Percentiles rank a stretch among this genome's conserved stretches.
phyloP scores from a whole-genome alignment of 2,329 filamentous ascomycete genomes.

The Chaetomium globosum region DNA sequence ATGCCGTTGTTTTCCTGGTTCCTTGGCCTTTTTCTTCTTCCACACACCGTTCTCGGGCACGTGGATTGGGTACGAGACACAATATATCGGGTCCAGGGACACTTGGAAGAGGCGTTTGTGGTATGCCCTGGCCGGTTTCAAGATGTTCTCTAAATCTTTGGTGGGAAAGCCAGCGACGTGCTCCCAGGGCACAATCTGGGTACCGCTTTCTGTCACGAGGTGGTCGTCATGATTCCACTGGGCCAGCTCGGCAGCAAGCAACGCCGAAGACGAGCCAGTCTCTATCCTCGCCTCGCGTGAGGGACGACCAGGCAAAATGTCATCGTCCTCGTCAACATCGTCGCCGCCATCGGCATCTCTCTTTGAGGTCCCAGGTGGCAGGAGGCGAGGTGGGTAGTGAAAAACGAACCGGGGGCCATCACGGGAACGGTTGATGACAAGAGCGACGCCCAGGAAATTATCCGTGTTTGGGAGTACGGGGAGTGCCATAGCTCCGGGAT shows the following conservation, averaged over 20 bases:
- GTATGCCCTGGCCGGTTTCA: slow-evolving; percentile 74
- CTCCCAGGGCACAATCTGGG: slow-evolving; percentile 68
- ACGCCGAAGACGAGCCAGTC: slow-evolving; percentile 40
- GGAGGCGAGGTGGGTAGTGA: slow-evolving; percentile 74
- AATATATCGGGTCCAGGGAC: slow-evolving; percentile 76
- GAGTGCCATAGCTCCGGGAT: slow-evolving; percentile 48
- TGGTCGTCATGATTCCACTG: slow-evolving; percentile 59
- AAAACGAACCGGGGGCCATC: slow-evolving; percentile 83
- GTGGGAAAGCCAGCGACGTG: slow-evolving; percentile 72
- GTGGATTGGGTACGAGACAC: slow-evolving; percentile 81
- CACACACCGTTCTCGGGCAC: slow-evolving; percentile 77
- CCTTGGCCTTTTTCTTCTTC: slow-evolving; percentile 62
- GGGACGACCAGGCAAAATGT: slow-evolving; percentile 53
- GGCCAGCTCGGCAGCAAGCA: slow-evolving; percentile 46
- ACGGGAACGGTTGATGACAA: slow-evolving; percentile 73
- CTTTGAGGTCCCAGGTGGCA: slow-evolving; percentile 43
- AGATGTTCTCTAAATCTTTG: slow-evolving; percentile 76
- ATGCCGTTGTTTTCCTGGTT: slow-evolving; percentile 38
- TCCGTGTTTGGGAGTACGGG: slow-evolving; percentile 54
- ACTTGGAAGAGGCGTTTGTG: slow-evolving; percentile 84
- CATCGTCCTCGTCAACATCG: slow-evolving; percentile 52
- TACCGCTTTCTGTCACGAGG: slow-evolving; percentile 57
- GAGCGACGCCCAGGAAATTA: slow-evolving; percentile 69
- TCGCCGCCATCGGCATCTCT: slow-evolving; percentile 38
- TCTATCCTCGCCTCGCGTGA: slow-evolving; percentile 43